phyloP scores from a whole-genome alignment of 1,284 basidiomycete genomes.

The Boletus sp. region DNA sequence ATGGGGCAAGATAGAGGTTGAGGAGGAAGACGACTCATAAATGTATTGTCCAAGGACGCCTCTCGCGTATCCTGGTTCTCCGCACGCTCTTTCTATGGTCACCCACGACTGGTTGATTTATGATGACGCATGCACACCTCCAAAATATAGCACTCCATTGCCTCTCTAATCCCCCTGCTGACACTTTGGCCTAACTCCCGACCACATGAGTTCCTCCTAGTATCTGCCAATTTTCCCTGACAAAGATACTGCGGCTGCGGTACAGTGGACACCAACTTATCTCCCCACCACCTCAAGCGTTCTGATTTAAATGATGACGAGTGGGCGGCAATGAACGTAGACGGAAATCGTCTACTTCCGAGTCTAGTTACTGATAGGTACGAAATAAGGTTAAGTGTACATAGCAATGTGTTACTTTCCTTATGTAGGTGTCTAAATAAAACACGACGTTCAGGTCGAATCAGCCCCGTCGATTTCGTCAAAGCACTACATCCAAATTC shows the following conservation, averaged over 20 bases:
- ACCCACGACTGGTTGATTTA: slow-evolving; percentile 32
- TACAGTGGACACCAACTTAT: neutral
- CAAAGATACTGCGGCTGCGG: too few relatives aligned
- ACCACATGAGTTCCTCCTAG: neutral
- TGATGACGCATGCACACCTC: slow-evolving; percentile 38
- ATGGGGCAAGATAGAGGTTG: too few relatives aligned
- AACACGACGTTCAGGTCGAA: too few relatives aligned
- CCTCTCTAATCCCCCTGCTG: slow-evolving; percentile 6
- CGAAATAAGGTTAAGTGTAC: too few relatives aligned
- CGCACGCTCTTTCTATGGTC: slow-evolving; percentile 24
- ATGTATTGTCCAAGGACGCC: slow-evolving; percentile 28
- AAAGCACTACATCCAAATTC: neutral
- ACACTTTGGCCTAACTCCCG: neutral
- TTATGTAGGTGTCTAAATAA: too few relatives aligned
- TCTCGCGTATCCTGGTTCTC: slow-evolving; percentile 19
- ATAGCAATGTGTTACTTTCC: too few relatives aligned
- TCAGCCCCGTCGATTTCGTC: neutral
- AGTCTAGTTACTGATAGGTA: too few relatives aligned
- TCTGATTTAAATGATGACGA: neutral
- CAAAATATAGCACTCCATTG: slow-evolving; percentile 31
- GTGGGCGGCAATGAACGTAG: slow-evolving; percentile 8
- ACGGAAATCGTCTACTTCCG: neutral
- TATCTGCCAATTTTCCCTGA: neutral
- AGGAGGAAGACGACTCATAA: slow-evolving; percentile 48
- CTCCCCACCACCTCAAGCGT: too few relatives aligned